Evolutionary conservation across 202 grass and related monocot genomes (phyloP), one percentile per base, ranked within the genome.

Genomic region (Carex sylvatica): DNA sequence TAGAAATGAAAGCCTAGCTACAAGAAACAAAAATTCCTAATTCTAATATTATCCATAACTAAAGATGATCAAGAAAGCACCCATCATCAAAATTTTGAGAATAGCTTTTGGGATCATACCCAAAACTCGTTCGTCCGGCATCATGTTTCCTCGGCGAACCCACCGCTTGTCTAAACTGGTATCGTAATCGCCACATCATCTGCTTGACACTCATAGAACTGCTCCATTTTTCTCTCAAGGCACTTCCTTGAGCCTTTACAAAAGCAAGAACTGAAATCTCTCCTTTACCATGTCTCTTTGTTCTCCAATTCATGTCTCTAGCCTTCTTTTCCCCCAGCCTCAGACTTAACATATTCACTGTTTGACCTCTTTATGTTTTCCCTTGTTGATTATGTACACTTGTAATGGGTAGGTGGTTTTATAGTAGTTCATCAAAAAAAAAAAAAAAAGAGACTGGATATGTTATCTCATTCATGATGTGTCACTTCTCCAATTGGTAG

Each of bases 31-130:
- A 31, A 55, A 31, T 31, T 33, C 51, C 52, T 36, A 77, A 59
- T 77, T 77, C 7, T 38, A 58, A 38, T 30, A 77, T 38, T 35
- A 59, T 53, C 8, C 2, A 13, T 12, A 59, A 59, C 53, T 36
- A 30, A 59, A 59, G 3, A 5, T 36, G 73, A 58, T 77, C 69
- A 72, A 23, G 19, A 72, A 24, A 72, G 69, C 6, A 59, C 7
- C 87, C 81, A 56, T 91, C 91, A 51, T 93, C 88, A 62, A 94
- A 94, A 80, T 94, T 94, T 14, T 89, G 87, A 0, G 63, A 87
- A 75, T 93, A 93, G 78, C 91, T 97, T 8, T 88, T 74, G 16
- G 47, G 61, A 81, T 89, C 85, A 16, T 97, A 97, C 1, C 65
- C 67, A n/a, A 96, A 96, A 3, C 83, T 82, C 7, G 5, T 82